These are phyloP conservation scores for Tribonema minus DNA, from an alignment of 108 stramenopile genomes.

Conservation along the genomic window DNA sequence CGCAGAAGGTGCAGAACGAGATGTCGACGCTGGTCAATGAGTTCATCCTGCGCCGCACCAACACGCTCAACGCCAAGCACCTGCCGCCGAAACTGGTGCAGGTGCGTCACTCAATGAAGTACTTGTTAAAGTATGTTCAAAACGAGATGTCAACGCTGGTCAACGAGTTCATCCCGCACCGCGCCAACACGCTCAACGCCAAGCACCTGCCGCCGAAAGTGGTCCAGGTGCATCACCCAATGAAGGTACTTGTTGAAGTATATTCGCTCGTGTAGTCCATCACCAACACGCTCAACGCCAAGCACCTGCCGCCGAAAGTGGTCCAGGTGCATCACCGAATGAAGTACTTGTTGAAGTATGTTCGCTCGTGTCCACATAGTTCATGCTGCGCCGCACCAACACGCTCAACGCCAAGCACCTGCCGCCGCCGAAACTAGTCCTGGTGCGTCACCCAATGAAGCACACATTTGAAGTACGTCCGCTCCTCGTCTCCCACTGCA, in stretches of 20 bases:
- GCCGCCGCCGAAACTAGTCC: slow-evolving; percentile 95
- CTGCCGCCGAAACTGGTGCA: slow-evolving; percentile 96
- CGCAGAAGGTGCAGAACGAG: slow-evolving; percentile 76
- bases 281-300: slow-evolving; percentile 90
- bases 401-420: slow-evolving; percentile 92
- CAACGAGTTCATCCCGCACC: slow-evolving; percentile 89
- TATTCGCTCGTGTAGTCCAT: slow-evolving; percentile 90
- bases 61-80: slow-evolving; percentile 92
- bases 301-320: slow-evolving; percentile 95
- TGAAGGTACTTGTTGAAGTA: too few relatives aligned
- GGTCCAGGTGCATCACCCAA: slow-evolving; percentile 78
- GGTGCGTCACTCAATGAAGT: slow-evolving; percentile 18
- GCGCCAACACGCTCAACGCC: slow-evolving; percentile 93
- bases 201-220: slow-evolving; percentile 95
- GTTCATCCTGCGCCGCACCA: slow-evolving; percentile 91
- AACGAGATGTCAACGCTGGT: slow-evolving; percentile 79
- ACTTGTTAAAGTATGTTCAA: slow-evolving; percentile 60
- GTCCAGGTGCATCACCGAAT: slow-evolving; percentile 64
- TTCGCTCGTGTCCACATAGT: too few relatives aligned
- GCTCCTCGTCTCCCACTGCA: slow-evolving; percentile 89
- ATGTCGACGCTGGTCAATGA: slow-evolving; percentile 84
- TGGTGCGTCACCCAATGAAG: too few relatives aligned
- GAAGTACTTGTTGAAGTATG: not conserved
- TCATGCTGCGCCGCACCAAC: slow-evolving; percentile 89
- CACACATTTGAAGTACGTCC: too few relatives aligned